Conservation (phyloP, 192 early-diverging fungal species). For the Linnemannia schmuckeri region DNA sequence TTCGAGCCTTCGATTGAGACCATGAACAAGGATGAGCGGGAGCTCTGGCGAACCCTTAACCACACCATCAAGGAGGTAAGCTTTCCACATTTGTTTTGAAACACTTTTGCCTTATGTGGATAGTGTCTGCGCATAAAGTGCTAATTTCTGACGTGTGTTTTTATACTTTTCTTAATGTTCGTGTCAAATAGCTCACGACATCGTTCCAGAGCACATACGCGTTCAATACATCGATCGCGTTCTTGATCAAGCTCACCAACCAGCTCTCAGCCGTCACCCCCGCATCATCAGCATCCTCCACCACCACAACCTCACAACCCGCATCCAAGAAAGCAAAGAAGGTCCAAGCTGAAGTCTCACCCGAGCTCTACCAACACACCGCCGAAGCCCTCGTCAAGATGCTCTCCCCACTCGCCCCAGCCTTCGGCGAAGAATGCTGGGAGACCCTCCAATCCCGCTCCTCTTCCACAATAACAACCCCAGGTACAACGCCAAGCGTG, state of each 20-base stretch:
- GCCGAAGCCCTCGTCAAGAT: conserved; percentile 73
- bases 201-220: conserved; percentile 58
- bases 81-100: background rate
- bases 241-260: conserved; percentile 86
- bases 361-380: conserved; percentile 67
- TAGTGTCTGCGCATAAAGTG: background rate
- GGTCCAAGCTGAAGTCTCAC: conserved; percentile 26
- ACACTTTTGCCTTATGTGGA: background rate
- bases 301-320: background rate
- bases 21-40: conserved; percentile 64
- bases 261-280: conserved; percentile 45
- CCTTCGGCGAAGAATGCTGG: conserved; percentile 84
- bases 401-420: conserved; percentile 81
- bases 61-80: conserved; percentile 70
- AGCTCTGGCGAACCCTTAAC: conserved; percentile 66
- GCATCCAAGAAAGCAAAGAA: conserved; percentile 8
- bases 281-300: background rate
- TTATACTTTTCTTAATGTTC: conserved; percentile 1
- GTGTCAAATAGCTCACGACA: conserved; percentile 43
- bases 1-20: conserved; percentile 11
- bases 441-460: conserved; percentile 44
- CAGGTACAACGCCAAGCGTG: conserved; percentile 40
- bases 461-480: background rate
- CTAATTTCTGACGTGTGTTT: background rate
- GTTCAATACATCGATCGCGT: conserved; percentile 89